Conservation (phyloP, 1,139 yeast species). For the Pichia inconspicua region DNA sequence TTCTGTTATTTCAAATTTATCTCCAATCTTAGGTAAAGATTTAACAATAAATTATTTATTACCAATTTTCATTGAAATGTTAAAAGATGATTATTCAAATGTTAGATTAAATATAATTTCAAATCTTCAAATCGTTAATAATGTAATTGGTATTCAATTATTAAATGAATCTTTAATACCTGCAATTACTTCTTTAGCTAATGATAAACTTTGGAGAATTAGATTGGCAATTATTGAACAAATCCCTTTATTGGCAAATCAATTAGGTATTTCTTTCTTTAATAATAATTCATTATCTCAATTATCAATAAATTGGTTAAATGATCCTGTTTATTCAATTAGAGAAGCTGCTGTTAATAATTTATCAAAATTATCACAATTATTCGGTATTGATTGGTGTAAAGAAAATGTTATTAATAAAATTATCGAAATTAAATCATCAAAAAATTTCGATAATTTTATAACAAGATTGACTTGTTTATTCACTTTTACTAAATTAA, state of each 20-base stretch:
- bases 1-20: slow-evolving; percentile 74
- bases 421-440: slow-evolving; percentile 43
- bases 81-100: slow-evolving; percentile 94
- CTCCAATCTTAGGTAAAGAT: slow-evolving; percentile 81
- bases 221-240: slow-evolving; percentile 95
- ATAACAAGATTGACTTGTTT: slow-evolving; percentile 87
- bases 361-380: slow-evolving; percentile 68
- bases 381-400: slow-evolving; percentile 94
- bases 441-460: slow-evolving; percentile 49
- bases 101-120: slow-evolving; percentile 92
- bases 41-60: slow-evolving; percentile 73
- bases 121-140: slow-evolving; percentile 83
- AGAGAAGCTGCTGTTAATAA: slow-evolving; percentile 93
- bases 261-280: slow-evolving; percentile 87
- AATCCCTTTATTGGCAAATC: slow-evolving; percentile 92
- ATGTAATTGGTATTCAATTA: slow-evolving; percentile 85
- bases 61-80: slow-evolving; percentile 87
- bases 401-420: slow-evolving; percentile 74
- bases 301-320: slow-evolving; percentile 90
- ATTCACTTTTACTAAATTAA: slow-evolving; percentile 74
- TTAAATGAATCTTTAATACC: slow-evolving; percentile 85
- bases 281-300: slow-evolving; percentile 88
- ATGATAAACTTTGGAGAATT: slow-evolving; percentile 96
- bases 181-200: slow-evolving; percentile 92
- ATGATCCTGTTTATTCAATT: slow-evolving; percentile 96